These are phyloP conservation scores for Pterula multifida DNA, from an alignment of 1,284 basidiomycete genomes.

Conservation along the genomic window DNA sequence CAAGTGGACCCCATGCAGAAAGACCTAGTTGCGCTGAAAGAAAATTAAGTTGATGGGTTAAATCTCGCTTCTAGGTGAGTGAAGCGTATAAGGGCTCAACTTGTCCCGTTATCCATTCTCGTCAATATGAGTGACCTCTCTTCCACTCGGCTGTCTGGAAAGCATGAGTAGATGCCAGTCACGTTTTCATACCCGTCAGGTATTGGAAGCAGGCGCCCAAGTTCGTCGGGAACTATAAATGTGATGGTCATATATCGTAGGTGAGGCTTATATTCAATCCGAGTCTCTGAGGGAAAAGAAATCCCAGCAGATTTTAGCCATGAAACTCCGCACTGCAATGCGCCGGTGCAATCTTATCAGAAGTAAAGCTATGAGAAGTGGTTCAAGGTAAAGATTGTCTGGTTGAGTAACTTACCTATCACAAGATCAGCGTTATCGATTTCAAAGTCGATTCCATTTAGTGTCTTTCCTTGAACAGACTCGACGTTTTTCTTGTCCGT, in stretches of 20 bases:
- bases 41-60: neutral
- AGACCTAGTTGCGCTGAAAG: neutral
- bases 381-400: neutral
- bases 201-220: neutral
- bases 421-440: neutral
- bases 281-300: neutral
- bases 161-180: neutral
- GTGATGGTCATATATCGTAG: neutral
- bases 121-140: neutral
- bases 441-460: neutral
- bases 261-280: neutral
- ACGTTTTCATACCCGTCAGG: neutral
- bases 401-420: neutral
- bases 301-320: neutral
- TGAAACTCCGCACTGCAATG: neutral
- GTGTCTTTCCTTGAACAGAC: neutral
- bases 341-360: neutral
- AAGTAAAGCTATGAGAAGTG: neutral
- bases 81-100: neutral
- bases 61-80: neutral
- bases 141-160: neutral
- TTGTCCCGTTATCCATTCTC: neutral
- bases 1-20: neutral
- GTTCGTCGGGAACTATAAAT: neutral
- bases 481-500: neutral